These are phyloP conservation scores for Apiospora kogelbergensis DNA, from an alignment of 2,329 filamentous ascomycete species.

Conservation along the genomic window DNA sequence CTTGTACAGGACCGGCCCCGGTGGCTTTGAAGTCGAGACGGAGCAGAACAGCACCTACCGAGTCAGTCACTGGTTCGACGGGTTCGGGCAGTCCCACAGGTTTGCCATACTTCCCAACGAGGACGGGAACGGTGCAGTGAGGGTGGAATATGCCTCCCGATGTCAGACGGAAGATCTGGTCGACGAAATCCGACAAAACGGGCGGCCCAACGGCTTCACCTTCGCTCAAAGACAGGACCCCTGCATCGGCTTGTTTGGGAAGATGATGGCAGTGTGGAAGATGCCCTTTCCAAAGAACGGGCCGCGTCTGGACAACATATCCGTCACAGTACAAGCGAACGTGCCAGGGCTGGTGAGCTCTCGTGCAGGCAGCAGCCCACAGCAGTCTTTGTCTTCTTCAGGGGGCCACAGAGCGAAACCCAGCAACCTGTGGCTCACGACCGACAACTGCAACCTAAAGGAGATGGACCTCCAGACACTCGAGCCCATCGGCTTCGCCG, in stretches of 20 bases:
- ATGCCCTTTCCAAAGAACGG: constrained; percentile 23
- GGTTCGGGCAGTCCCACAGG: constrained; percentile 68
- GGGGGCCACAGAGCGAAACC: constrained; percentile 39
- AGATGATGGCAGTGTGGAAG: constrained; percentile 64
- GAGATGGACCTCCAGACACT: constrained; percentile 69
- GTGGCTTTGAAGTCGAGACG: constrained; percentile 59
- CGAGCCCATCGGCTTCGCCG: constrained; percentile 66
- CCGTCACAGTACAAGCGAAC: constrained; percentile 65
- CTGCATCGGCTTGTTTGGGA: constrained; percentile 71
- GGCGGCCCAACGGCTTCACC: constrained; percentile 54
- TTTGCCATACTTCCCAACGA: constrained; percentile 62
- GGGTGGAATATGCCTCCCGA: constrained; percentile 71
- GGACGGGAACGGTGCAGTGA: constrained; percentile 22
- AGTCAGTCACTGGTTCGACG: constrained; percentile 80
- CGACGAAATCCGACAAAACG: constrained; percentile 59
- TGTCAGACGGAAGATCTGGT: constrained; percentile 65
- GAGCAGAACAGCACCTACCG: constrained; percentile 59
- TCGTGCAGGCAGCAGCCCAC: constrained; percentile 12
- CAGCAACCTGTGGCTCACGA: constrained; percentile 53
- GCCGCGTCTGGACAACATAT: constrained; percentile 53
- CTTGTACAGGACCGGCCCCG: constrained; percentile 74
- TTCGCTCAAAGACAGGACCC: constrained; percentile 75
- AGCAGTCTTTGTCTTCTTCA: constrained; percentile 7
- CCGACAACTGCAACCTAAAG: constrained; percentile 58
- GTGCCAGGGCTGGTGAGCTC: constrained; percentile 54